Evolutionary conservation across 768 basidiomycete genomes (phyloP), one percentile per base, ranked within the genome.

Genomic region (Pleurotus platypus): DNA sequence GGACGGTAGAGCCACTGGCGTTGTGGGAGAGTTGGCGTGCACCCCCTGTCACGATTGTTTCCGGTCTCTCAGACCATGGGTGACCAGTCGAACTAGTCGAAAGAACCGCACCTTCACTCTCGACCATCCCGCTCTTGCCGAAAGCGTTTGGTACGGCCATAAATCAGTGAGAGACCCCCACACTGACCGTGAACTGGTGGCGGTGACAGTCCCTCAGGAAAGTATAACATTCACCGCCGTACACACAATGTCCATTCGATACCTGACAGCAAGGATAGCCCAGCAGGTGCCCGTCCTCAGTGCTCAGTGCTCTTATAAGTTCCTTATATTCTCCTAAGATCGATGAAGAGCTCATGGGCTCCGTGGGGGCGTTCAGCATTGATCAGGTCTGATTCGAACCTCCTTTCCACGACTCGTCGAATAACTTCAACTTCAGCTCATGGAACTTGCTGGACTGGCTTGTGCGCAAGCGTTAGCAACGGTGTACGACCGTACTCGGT

Each of bases 401-500:
- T 37, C n/a, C 22, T 20, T 11, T 9, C 8, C 16, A 45, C 16
- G 15, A 22, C 20, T 18, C 40, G 27, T 40, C 18, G n/a, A 24
- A 7, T 20, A n/a, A 48, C 50, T 16, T 57, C 35, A 46, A 27
- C 27, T 46, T 16, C 38, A 96, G 92, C 75, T 98, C 27, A 97
- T 98, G 94, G 96, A 98, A 66, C 81, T 98, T 11, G 96, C 96
- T 27, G 97, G 97, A 1, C 75, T 98, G 8, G 88, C 96, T 1
- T 95, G 95, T 66, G 97, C 96, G 0, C 92, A 95, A 68, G 82
- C 90, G 0, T 74, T 98, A 2, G 86, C 89, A 5, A 86, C 77
- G n/a, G 84, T 86, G 0, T 98, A 92, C 68, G 76, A 75, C 40
- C 83, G 79, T 27, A 82, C 85, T 2, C 80, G 76, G 46, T 85